These are phyloP conservation scores for Ceratobasidium sp. DNA, from an alignment of 1,284 basidiomycete species.

Conservation along the genomic window DNA sequence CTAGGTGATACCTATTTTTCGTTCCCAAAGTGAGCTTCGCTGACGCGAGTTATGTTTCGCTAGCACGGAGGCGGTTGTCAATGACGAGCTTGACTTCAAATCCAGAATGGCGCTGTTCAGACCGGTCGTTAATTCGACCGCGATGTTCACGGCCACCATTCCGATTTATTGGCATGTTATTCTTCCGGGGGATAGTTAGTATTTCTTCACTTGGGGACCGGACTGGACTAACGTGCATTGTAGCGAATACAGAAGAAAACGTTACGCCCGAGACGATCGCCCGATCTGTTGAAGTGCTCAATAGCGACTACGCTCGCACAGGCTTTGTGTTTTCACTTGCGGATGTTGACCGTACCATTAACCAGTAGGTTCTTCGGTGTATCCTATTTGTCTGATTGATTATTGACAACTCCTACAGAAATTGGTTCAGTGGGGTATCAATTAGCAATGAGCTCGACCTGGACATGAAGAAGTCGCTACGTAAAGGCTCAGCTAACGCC, in stretches of 20 bases:
- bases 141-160: constrained; percentile 15
- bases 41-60: too few species aligned
- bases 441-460: too few species aligned
- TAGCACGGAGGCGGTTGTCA: constrained; percentile 5
- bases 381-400: neutral
- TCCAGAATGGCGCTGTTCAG: neutral
- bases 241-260: too few species aligned
- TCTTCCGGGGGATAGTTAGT: constrained; percentile 2
- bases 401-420: neutral
- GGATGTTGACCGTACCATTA: neutral
- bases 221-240: too few species aligned
- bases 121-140: neutral
- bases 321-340: too few species aligned
- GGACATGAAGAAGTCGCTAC: constrained; percentile 3
- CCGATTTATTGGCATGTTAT: constrained; percentile 39
- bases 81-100: constrained; percentile 49
- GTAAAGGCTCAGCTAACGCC: neutral
- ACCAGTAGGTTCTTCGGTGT: neutral
- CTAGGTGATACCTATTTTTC: too few species aligned
- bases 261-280: too few species aligned
- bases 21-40: too few species aligned
- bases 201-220: neutral
- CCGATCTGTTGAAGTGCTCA: too few species aligned
- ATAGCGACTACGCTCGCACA: too few species aligned
- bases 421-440: too few species aligned